Base-by-base conservation (phyloP, 2,329 filamentous ascomycete genomes). In the Xylaria sp. region DNA sequence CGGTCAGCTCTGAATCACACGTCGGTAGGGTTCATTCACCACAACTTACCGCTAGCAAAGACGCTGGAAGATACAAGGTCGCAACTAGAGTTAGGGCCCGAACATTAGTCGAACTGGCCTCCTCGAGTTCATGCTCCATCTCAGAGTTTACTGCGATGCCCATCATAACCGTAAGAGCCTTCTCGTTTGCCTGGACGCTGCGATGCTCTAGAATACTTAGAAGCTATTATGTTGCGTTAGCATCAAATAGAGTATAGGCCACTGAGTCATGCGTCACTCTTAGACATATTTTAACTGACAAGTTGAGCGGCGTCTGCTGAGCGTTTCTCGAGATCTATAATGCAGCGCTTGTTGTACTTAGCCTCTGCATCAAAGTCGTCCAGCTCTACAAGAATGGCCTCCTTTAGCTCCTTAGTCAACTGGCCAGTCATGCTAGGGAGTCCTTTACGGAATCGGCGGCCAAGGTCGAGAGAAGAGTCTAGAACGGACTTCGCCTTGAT, bases 341-440 rank as follows among this genome's bases (percentile, higher is more conserved):
- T 51, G 29, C 47, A 51, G 22, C 27, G 27, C 17, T 20, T 25
- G 15, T 51, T 11, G 17, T 51, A 33, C 13, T 33, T 51, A 10
- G 47, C 47, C 47, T 51, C 47, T 51, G 47, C 47, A 11, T 51
- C 47, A 5, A 51, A 51, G 47, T 51, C 47, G 13, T 51, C 27
- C 2, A 51, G 15, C 29, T 51, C 47, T 7, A 33, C 27, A 31
- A 31, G 9, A 10, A 51, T 51, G 7, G 47, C 27, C 29, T 33
- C 29, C 13, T 33, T 20, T 1, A 33, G 42, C 17, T 44, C 42
- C 10, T 22, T 22, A 11, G 6, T 22, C 9, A 44, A 10, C n/a
- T 22, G 42, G 42, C n/a, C 11, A n/a, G 9, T 13, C 20, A 22
- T 44, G 22, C n/a, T 44, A 9, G n/a, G 42, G n/a, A 44, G 15